Evolutionary conservation across 768 basidiomycete genomes (phyloP).

Genomic region (Amanita pseudoporphyria): DNA sequence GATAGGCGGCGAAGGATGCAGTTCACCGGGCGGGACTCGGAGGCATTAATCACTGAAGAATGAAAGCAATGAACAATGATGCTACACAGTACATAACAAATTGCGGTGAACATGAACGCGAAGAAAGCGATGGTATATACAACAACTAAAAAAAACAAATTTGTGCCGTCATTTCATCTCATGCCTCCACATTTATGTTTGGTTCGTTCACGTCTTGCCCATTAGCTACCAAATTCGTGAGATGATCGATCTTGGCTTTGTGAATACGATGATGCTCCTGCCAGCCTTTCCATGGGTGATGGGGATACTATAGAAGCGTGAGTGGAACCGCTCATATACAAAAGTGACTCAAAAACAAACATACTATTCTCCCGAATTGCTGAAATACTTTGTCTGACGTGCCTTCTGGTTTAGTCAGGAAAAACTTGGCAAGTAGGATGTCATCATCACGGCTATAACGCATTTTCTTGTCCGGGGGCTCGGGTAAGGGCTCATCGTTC

Average conservation of each 20-base stretch:
- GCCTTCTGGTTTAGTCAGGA: constrained; percentile 63
- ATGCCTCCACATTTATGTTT: not conserved
- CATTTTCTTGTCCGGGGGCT: constrained; percentile 81
- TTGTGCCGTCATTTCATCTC: not conserved
- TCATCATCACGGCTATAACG: constrained; percentile 77
- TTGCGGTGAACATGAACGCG: not conserved
- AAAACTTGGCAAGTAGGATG: constrained; percentile 67
- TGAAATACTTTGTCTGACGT: constrained; percentile 84
- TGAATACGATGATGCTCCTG: constrained; percentile 88
- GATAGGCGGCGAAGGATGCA: no score
- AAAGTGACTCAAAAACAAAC: constrained; percentile 14
- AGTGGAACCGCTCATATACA: not conserved
- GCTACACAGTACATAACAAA: not conserved
- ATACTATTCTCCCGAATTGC: constrained; percentile 60
- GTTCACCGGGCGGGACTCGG: not conserved
- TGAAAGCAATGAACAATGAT: not conserved
- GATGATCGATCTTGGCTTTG: constrained; percentile 77
- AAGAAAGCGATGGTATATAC: not conserved
- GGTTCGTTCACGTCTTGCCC: constrained; percentile 41
- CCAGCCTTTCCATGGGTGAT: constrained; percentile 94
- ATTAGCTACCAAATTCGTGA: constrained; percentile 48
- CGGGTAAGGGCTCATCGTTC: constrained; percentile 61
- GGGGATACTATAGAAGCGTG: constrained; percentile 46
- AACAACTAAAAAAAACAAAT: not conserved
- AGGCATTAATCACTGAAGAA: no score